phyloP scores from a whole-genome alignment of 441 rosid species.

The Capsella rubella region DNA sequence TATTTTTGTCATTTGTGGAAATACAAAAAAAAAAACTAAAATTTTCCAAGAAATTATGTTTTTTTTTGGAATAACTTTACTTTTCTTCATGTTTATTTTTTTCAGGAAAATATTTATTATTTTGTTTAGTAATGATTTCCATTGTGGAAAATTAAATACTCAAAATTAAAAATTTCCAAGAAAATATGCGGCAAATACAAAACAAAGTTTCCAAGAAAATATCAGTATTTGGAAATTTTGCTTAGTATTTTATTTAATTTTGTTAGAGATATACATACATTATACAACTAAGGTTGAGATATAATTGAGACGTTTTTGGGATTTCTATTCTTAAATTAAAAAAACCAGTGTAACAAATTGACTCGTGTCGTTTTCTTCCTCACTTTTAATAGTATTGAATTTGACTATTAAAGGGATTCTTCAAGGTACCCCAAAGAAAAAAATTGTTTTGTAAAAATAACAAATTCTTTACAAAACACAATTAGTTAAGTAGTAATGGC shows the following conservation, averaged over 20 bases:
- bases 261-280: not conserved
- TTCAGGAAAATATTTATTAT: too few species aligned
- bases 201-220: not conserved
- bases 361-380: constrained; percentile 33
- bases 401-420: not conserved
- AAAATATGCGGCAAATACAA: not conserved
- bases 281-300: constrained; percentile 8
- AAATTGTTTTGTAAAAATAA: not conserved
- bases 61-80: not conserved
- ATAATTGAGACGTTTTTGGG: constrained; percentile 16
- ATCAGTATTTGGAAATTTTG: not conserved
- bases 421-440: not conserved
- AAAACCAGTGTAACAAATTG: constrained; percentile 24
- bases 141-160: not conserved
- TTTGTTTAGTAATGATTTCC: not conserved
- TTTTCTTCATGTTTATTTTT: not conserved
- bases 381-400: constrained; percentile 3
- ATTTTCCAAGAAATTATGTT: not conserved
- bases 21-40: not conserved
- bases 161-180: too few species aligned
- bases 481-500: not conserved
- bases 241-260: not conserved
- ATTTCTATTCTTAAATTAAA: not conserved
- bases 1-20: not conserved
- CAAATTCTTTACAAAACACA: not conserved